Evolutionary conservation across 176 grass and related monocot genomes (phyloP), one percentile per base, ranked within the genome.

Genomic region (Urochloa ruziziensis): DNA sequence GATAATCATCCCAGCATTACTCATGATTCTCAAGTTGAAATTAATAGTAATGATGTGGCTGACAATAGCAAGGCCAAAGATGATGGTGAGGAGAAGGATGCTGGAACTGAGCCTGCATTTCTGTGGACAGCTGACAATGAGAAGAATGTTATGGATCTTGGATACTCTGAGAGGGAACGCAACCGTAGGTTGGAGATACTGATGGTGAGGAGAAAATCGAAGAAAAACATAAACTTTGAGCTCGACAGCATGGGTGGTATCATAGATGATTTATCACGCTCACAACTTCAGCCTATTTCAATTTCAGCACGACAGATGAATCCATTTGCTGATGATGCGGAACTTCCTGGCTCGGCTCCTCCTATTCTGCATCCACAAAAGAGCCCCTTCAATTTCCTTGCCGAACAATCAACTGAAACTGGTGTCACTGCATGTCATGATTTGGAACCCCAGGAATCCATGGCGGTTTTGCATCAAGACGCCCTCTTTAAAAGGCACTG

Each of bases 121-220:
- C 54, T 58, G 54, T 91, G 95, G 73, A 97, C 95, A 62, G 84
- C 62, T 34, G 88, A 94, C 47, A 85, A 93, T 71, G 82, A 93
- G 56, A 95, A 88, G 74, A 93, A 93, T 81, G 65, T 79, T 39
- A 94, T 98, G 91, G 92, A 95, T 79, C 95, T 95, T 37, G 95
- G 95, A 21, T 91, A 92, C 75, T 93, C 92, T 37, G 95, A 95
- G 76, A 70, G 82, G 23, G 95, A 98, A 66, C 89, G 95, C 71
- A 67, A 86, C 80, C 91, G 84, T 15, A 76, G 95, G 17, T 75
- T 98, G 78, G 92, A 98, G 79, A 82, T 72, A 33, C 35, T 98
- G 84, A 92, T 98, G 74, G 86, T 75, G 23, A 88, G 73, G 77
- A 80, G 95, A 87, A 87, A 89, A 54, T 92, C 95, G 52, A 93